Evolutionary conservation across 352 stramenopile genomes (phyloP), one percentile per base, ranked within the genome.

Genomic region (Globisporangium spinosum): DNA sequence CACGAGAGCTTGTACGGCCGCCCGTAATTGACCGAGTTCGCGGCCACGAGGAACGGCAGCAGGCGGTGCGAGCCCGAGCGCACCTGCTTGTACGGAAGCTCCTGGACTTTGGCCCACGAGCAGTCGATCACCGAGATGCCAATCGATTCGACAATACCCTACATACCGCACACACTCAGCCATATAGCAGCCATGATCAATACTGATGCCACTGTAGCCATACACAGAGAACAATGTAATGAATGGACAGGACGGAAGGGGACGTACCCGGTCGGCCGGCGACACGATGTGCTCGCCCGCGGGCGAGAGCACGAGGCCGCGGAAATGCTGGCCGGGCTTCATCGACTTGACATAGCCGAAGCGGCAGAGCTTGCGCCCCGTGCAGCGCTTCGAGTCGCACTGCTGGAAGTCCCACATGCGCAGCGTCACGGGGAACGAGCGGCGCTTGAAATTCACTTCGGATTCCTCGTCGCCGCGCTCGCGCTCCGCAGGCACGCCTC

Each of bases 1-100:
- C 97, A 99, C 64, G 91, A 98, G 1, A 99, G 80, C 76, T 99
- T 97, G 84, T 89, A 90, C 4, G 93, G 97, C 55, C 91, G 90
- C 23, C 98, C 98, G 80, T 99, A 99, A 84, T 99, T 99, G 27
- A 99, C 97, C 32, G 94, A 95, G 76, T 99, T 99, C 2, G 97
- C 97, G 0, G 98, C 98, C 29, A 99, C 95, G 25, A 99, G 83
- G 71, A 99, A 99, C 20, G 98, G 98, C 32, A 99, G 80, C 25
- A 99, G 78, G 23, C 98, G 95, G 76, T 99, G 96, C 71, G 98
- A 83, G 27, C 95, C 94, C 17, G 89, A 92, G 54, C 93, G 89
- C 76, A 99, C 89, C 74, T 98, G 90, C 47, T 91, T 81, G 74
- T 98, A 98, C 13, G 97, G 97, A 53, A 99, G 89, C 74, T 98